Evolutionary conservation across 2,329 filamentous ascomycete genomes (phyloP).

Genomic region (Alternaria sp.): DNA sequence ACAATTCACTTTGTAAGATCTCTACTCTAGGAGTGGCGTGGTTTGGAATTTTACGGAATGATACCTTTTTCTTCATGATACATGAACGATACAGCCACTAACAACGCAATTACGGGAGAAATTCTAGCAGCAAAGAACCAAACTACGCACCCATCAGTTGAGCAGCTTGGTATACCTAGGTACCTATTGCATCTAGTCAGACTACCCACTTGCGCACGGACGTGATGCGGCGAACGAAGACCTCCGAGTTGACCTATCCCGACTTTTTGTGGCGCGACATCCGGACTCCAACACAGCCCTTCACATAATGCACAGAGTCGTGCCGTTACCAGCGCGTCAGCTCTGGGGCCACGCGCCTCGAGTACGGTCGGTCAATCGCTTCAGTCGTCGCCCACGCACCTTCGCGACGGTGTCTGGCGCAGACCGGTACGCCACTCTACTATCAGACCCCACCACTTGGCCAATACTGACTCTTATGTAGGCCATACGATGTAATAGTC

Average conservation of each 20-base stretch:
- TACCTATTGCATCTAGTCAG: background rate
- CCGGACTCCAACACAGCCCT: conserved; percentile 4
- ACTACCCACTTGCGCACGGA: conserved; percentile 8
- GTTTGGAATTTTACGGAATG: conserved; percentile 16
- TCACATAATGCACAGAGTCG: conserved; percentile 31
- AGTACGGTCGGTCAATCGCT: conserved; percentile 48
- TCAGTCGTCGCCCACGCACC: conserved; percentile 43
- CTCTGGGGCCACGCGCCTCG: conserved; percentile 58
- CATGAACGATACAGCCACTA: background rate
- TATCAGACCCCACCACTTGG: background rate
- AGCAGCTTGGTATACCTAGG: background rate
- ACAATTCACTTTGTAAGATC: conserved; percentile 34
- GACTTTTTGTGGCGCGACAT: conserved; percentile 16
- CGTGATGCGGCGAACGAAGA: conserved; percentile 22
- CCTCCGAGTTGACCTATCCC: conserved; percentile 15
- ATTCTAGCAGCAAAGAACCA: background rate
- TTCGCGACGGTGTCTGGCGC: conserved; percentile 55
- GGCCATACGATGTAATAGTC: conserved; percentile 88
- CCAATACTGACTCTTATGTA: conserved; percentile 44
- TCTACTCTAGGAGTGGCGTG: conserved; percentile 31
- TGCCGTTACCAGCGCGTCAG: conserved; percentile 43
- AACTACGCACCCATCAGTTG: background rate
- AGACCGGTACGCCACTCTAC: conserved; percentile 24
- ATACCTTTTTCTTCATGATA: conserved; percentile 16
- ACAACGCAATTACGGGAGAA: background rate